Conservation (phyloP, 225 moss, liverwort and hornwort genomes). For the Bryum argenteum region DNA sequence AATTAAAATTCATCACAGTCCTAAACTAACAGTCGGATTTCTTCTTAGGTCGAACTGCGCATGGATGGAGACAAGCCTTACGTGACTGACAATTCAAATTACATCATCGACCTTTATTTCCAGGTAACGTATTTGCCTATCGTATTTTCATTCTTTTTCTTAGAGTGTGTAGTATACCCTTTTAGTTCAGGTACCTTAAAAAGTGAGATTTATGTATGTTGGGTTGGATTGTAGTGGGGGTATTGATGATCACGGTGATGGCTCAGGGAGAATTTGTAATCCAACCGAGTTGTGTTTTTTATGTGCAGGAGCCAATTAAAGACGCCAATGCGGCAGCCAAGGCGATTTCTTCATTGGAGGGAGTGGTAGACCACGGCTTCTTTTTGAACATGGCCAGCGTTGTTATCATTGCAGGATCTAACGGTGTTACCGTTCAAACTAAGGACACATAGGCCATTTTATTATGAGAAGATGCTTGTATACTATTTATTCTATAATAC, state of each 20-base stretch:
- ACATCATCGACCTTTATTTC: conserved; percentile 97
- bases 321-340: conserved; percentile 86
- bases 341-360: conserved; percentile 87
- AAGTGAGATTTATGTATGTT: not conserved
- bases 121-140: conserved; percentile 59
- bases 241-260: too few relatives aligned
- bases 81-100: conserved; percentile 98
- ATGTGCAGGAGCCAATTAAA: conserved; percentile 82
- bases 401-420: conserved; percentile 87
- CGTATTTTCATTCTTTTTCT: not conserved
- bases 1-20: not conserved
- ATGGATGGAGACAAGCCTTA: conserved; percentile 94
- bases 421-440: conserved; percentile 81
- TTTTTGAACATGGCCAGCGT: conserved; percentile 95
- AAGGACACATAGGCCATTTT: conserved; percentile 48
- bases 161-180: too few relatives aligned
- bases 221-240: too few relatives aligned
- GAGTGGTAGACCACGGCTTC: conserved; percentile 94
- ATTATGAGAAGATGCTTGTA: conserved; percentile 30
- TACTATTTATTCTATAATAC: conserved; percentile 17
- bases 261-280: not conserved
- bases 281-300: not conserved
- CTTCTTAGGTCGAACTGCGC: conserved; percentile 77
- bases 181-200: too few relatives aligned
- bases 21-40: not conserved